Evolutionary conservation across 176 grass and related monocot species (phyloP).

Genomic region (Echinochloa phyllopogon): DNA sequence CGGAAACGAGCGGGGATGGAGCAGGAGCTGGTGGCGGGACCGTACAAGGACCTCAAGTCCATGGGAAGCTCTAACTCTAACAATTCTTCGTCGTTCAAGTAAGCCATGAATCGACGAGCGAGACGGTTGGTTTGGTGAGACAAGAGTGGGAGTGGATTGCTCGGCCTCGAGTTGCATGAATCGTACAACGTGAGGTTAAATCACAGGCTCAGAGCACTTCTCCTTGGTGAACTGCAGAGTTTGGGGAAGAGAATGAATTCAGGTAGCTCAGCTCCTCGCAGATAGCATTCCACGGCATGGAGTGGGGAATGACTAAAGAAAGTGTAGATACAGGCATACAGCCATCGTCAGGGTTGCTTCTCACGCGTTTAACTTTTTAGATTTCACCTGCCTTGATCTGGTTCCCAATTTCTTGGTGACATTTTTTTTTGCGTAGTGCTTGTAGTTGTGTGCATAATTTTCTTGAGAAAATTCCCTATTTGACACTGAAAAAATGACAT

Average conservation of each 20-base stretch:
- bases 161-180: not conserved
- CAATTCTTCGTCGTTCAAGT: constrained; percentile 24
- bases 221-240: not conserved
- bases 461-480: too few species aligned
- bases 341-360: not conserved
- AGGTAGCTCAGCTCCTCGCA: not conserved
- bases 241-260: not conserved
- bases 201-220: too few species aligned
- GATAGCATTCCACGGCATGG: not conserved
- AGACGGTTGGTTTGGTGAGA: not conserved
- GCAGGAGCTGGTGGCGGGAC: constrained; percentile 57
- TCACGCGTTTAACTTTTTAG: not conserved
- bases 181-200: not conserved
- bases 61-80: constrained; percentile 44
- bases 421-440: not conserved
- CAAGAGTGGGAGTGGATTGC: too few species aligned
- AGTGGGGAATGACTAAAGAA: not conserved
- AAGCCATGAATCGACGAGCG: constrained; percentile 26
- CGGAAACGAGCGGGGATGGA: constrained; percentile 41
- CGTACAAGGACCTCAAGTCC: constrained; percentile 67
- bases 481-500: too few species aligned
- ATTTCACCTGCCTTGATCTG: not conserved
- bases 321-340: not conserved
- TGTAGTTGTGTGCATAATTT: not conserved
- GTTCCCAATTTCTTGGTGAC: constrained; percentile 10